phyloP scores from a whole-genome alignment of 1,139 yeast species.

The Scheffersomyces insectosa region DNA sequence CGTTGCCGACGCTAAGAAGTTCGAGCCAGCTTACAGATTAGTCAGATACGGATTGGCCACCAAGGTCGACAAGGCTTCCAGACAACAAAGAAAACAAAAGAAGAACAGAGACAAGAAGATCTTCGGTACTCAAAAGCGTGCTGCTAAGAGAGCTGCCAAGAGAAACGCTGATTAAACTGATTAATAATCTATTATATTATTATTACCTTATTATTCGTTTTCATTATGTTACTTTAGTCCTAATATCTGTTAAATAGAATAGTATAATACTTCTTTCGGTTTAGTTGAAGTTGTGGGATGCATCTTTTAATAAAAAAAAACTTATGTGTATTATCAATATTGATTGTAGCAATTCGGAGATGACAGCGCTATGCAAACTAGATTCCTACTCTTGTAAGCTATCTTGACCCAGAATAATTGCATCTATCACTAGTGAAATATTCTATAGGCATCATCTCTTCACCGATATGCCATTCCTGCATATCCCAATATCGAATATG shows the following conservation, averaged over 20 bases:
- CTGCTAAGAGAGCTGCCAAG: constrained; percentile 88
- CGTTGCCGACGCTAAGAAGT: constrained; percentile 95
- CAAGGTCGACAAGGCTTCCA: constrained; percentile 95
- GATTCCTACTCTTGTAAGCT: neutral
- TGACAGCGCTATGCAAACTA: neutral
- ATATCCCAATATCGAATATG: too few species aligned
- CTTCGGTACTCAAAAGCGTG: constrained; percentile 97
- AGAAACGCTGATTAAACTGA: constrained; percentile 54
- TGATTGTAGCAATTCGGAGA: neutral
- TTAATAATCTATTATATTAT: neutral
- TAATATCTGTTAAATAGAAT: constrained; percentile 13
- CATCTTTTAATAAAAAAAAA: constrained; percentile 14
- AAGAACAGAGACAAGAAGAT: constrained; percentile 99
- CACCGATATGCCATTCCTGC: too few species aligned
- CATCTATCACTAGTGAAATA: too few species aligned
- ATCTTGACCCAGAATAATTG: too few species aligned
- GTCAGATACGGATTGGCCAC: constrained; percentile 98
- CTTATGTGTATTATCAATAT: neutral
- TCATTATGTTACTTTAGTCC: constrained; percentile 2
- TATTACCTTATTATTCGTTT: constrained; percentile 3
- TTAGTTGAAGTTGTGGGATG: constrained; percentile 14
- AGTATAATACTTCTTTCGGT: constrained; percentile 15
- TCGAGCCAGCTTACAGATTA: constrained; percentile 99
- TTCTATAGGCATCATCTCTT: too few species aligned
- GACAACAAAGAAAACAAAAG: constrained; percentile 99